Percentiles rank a stretch among this genome's conserved stretches.
phyloP scores from a whole-genome alignment of 2,329 filamentous ascomycete genomes.

The Emmonsiellopsis sp. region DNA sequence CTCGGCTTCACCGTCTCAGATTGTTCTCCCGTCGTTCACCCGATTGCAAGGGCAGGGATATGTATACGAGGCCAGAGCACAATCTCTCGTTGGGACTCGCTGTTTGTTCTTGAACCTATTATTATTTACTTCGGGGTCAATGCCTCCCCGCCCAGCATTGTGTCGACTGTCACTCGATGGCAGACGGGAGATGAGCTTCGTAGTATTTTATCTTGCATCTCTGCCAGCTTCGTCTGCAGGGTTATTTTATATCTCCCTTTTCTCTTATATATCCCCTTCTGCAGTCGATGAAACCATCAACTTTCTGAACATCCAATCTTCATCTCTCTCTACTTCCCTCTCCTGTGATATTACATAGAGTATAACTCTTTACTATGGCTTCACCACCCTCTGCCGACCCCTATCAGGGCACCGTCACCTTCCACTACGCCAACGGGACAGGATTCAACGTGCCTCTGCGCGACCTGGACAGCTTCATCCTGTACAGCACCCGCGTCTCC shows the following conservation, averaged over 20 bases:
- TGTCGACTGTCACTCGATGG: background rate
- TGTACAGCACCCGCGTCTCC: slow-evolving; percentile 39
- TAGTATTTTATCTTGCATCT: background rate
- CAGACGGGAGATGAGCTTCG: background rate
- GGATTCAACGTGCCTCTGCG: slow-evolving; percentile 32
- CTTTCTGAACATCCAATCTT: background rate
- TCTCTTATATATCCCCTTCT: background rate
- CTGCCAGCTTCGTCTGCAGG: background rate
- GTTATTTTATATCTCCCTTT: background rate
- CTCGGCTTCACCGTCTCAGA: background rate
- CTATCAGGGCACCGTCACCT: slow-evolving; percentile 42
- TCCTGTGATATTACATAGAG: background rate
- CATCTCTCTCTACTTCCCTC: background rate
- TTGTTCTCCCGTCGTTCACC: slow-evolving; percentile 1
- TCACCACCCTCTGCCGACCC: slow-evolving; percentile 37
- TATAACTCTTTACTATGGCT: slow-evolving; percentile 6
- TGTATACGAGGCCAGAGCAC: background rate
- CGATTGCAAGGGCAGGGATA: background rate
- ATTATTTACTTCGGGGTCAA: background rate
- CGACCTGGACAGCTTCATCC: slow-evolving; percentile 36
- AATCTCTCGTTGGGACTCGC: background rate
- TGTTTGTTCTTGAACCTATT: background rate
- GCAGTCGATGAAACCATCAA: no score
- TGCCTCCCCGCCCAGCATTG: background rate
- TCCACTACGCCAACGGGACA: slow-evolving; percentile 37